Evolutionary conservation across 805 yeast species (phyloP), one percentile per base, ranked within the genome.

Genomic region (Saccharomycopsis vini): DNA sequence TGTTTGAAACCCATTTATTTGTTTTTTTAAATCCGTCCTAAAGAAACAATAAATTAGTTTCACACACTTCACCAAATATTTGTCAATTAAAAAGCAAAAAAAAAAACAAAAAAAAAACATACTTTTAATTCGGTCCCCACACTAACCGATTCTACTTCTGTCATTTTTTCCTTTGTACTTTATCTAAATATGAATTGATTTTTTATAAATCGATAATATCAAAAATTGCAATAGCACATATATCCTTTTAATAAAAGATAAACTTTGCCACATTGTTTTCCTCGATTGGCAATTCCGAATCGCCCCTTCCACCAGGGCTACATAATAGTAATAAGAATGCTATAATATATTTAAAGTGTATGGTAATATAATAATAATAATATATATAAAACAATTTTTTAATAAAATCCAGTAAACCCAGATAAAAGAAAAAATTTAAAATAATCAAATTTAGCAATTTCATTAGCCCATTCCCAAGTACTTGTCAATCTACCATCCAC

Each of bases 381-480:
- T 12, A 26, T 7, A 26, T 26, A 9, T 26, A n/a, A 26, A 7
- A 26, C 29, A 15, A 24, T 43, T 13, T 39, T 19, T 21, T 41
- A 37, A 50, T 83, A 81, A 58, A 83, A 83, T 13, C 89, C 88
- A 18, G 77, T 71, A 56, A 83, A 83, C 0, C 88, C 87, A 16
- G 82, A 66, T 39, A 83, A 59, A 37, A 83, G 56, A 58, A 83
- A 82, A 38, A 77, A 66, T 54, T 64, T 65, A 52, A 69, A 73
- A 58, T 80, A 83, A n/a, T 71, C 68, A 54, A 81, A 81, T 56
- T 81, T 79, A 21, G 77, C 63, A 33, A 83, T 75, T 50, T 72
- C 71, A 56, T 82, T 83, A 44, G 88, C 82, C 71, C 85, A 84
- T 54, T 82, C 84, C 86, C 90, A 84, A 2, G 88, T 85, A 43